These are phyloP conservation scores for Tieghemostelium lacteum DNA, from an alignment of 78 protist species.

Conservation along the genomic window DNA sequence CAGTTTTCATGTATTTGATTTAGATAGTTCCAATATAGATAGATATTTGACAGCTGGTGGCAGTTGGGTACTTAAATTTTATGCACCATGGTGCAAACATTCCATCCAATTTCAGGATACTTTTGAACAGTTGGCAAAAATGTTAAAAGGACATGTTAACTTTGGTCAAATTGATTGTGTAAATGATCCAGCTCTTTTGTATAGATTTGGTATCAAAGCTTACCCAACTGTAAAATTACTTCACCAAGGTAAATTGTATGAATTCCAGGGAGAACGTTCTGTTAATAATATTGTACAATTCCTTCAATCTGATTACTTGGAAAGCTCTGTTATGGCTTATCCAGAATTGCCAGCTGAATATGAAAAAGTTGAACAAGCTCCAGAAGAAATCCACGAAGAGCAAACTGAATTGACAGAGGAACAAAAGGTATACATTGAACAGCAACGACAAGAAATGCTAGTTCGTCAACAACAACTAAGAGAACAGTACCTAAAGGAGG, in stretches of 20 bases:
- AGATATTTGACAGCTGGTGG: constrained; percentile 20
- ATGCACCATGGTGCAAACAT: constrained; percentile 78
- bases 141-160: constrained; percentile 38
- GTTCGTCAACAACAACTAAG: too few relatives aligned
- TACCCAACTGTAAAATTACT: constrained; percentile 61
- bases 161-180: constrained; percentile 61
- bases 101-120: constrained; percentile 9
- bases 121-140: constrained; percentile 6
- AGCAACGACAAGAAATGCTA: too few relatives aligned
- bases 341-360: background rate
- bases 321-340: background rate
- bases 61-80: constrained; percentile 52
- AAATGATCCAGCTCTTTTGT: constrained; percentile 40
- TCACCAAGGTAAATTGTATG: background rate
- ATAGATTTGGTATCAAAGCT: constrained; percentile 47
- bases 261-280: constrained; percentile 32
- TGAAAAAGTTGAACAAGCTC: too few relatives aligned
- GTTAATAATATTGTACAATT: background rate
- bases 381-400: background rate
- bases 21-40: constrained; percentile 22
- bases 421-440: constrained; percentile 16
- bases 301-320: background rate
- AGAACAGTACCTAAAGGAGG: background rate
- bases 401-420: constrained; percentile 14
- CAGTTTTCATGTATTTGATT: background rate